Conservation (phyloP, 2,329 filamentous ascomycete genomes). For the Trichoderma polysporum region DNA sequence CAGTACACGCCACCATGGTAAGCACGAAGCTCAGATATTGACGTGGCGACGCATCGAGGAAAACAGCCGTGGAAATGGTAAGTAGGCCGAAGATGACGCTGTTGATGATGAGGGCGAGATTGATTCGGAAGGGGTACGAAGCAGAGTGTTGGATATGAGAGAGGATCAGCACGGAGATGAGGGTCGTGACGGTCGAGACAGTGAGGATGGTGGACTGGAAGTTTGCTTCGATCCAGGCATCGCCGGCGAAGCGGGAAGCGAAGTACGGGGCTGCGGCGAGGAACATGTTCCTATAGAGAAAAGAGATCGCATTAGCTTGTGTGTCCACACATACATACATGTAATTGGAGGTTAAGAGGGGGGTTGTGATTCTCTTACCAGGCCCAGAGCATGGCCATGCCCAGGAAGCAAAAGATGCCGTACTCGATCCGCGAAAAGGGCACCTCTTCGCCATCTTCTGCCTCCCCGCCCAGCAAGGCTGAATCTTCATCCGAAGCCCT, state of each 20-base stretch:
- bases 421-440: conserved; percentile 87
- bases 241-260: conserved; percentile 71
- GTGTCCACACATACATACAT: no score
- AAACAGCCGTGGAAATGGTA: conserved; percentile 72
- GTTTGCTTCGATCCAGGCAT: conserved; percentile 70
- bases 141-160: conserved; percentile 78
- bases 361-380: conserved; percentile 60
- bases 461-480: conserved; percentile 11
- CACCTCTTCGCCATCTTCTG: conserved; percentile 39
- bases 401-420: conserved; percentile 77
- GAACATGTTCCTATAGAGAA: conserved; percentile 83
- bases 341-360: neutral
- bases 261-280: conserved; percentile 94
- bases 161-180: conserved; percentile 72
- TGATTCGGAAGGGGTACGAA: conserved; percentile 86
- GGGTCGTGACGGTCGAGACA: conserved; percentile 80
- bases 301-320: neutral
- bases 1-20: conserved; percentile 74
- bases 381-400: conserved; percentile 94
- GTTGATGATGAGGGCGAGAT: conserved; percentile 72
- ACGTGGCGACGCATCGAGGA: conserved; percentile 59
- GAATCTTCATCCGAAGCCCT: conserved; percentile 8
- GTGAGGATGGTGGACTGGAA: conserved; percentile 90
- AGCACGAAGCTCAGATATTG: conserved; percentile 81
- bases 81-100: conserved; percentile 74